Evolutionary conservation across 805 yeast species (phyloP).

Genomic region (Citeromyces matritensis): DNA sequence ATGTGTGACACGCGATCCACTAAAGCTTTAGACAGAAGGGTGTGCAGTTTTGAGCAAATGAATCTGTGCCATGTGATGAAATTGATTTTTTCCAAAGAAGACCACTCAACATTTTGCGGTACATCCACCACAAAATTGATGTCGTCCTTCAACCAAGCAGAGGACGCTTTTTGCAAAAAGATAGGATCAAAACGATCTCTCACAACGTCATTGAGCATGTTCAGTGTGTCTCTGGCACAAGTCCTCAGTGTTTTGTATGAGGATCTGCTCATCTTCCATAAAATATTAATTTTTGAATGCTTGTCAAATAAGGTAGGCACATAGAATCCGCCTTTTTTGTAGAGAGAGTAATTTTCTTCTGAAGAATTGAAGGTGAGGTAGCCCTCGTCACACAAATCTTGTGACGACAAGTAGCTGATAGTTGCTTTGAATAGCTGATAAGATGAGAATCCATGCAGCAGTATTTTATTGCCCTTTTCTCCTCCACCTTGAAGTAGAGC

Average conservation of each 20-base stretch:
- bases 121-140: slow-evolving; percentile 31
- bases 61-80: slow-evolving; percentile 57
- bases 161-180: slow-evolving; percentile 45
- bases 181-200: slow-evolving; percentile 73
- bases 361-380: slow-evolving; percentile 52
- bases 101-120: slow-evolving; percentile 30
- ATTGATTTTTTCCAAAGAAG: slow-evolving; percentile 58
- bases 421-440: slow-evolving; percentile 90
- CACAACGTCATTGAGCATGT: slow-evolving; percentile 60
- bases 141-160: slow-evolving; percentile 52
- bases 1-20: slow-evolving; percentile 30
- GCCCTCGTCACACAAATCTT: slow-evolving; percentile 51
- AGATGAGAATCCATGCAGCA: slow-evolving; percentile 79
- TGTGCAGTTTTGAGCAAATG: slow-evolving; percentile 43
- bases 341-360: slow-evolving; percentile 27
- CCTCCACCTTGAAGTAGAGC: slow-evolving; percentile 80
- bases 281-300: slow-evolving; percentile 57
- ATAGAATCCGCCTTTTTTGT: slow-evolving; percentile 44
- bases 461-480: slow-evolving; percentile 52
- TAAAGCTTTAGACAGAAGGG: slow-evolving; percentile 39
- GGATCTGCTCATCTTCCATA: slow-evolving; percentile 66
- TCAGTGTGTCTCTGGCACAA: slow-evolving; percentile 56
- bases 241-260: slow-evolving; percentile 47
- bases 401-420: slow-evolving; percentile 64
- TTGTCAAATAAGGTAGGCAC: slow-evolving; percentile 70